Percentiles rank a stretch among this genome's conserved stretches.
Conservation (phyloP, 441 rosid genomes). For the Arabidopsis lyrata region DNA sequence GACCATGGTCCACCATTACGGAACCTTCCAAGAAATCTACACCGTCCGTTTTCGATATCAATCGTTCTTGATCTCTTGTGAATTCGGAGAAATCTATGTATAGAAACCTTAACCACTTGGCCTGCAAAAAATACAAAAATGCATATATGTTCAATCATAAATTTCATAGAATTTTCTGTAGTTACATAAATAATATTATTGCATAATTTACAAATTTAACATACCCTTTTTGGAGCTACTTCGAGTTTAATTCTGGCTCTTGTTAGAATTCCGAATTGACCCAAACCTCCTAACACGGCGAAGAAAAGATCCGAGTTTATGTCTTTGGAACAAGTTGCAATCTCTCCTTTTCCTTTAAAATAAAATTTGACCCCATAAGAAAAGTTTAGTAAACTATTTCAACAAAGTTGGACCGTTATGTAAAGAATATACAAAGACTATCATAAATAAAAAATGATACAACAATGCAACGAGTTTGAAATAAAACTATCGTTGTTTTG, state of each 20-base stretch:
- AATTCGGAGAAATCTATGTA: constrained; percentile 78
- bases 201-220: constrained; percentile 4
- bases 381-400: constrained; percentile 15
- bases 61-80: constrained; percentile 76
- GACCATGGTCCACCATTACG: constrained; percentile 61
- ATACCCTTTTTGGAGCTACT: constrained; percentile 77
- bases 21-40: constrained; percentile 86
- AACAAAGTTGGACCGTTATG: constrained; percentile 13
- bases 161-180: not conserved
- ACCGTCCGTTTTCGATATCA: constrained; percentile 71
- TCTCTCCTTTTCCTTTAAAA: constrained; percentile 75
- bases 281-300: constrained; percentile 91
- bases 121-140: constrained; percentile 49
- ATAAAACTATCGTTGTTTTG: constrained; percentile 9
- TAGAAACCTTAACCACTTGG: constrained; percentile 81
- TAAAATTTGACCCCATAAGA: constrained; percentile 13
- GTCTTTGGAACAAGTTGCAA: constrained; percentile 65
- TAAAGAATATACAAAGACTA: not conserved
- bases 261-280: constrained; percentile 92
- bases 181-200: not conserved
- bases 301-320: constrained; percentile 72
- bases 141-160: not conserved
- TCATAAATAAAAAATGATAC: not conserved
- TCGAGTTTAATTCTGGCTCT: constrained; percentile 78
- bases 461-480: not conserved